Percentiles rank a stretch among this genome's conserved stretches.
Conservation (phyloP, 495 filamentous ascomycete species). For the Cladorrhinum samala region DNA sequence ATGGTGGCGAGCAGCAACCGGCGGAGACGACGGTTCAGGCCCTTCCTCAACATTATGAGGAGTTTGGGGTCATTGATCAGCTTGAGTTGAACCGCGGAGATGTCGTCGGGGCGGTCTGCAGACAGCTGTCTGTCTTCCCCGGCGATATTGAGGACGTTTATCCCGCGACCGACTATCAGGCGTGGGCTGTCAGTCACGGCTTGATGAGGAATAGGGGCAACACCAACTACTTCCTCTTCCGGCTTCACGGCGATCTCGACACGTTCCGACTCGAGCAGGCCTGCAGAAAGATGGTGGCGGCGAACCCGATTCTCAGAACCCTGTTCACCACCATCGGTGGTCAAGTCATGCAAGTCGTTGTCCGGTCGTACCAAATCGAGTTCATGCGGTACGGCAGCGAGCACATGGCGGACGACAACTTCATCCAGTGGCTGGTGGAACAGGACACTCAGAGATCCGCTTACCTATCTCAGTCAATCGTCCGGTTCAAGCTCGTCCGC, state of each 20-base stretch:
- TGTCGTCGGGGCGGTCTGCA: slow-evolving; percentile 5
- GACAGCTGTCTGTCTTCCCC: slow-evolving; percentile 5
- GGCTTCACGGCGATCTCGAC: slow-evolving; percentile 7
- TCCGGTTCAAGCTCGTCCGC: slow-evolving; percentile 8
- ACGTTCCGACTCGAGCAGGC: slow-evolving; percentile 10
- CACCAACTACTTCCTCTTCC: slow-evolving; percentile 15
- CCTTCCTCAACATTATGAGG: slow-evolving; percentile 1
- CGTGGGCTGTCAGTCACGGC: slow-evolving; percentile 7
- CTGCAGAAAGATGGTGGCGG: slow-evolving; percentile 7
- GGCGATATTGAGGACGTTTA: slow-evolving; percentile 10
- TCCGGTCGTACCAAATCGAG: slow-evolving; percentile 6
- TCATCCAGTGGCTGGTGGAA: slow-evolving; percentile 4
- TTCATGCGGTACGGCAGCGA: slow-evolving; percentile 9
- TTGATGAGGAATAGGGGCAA: slow-evolving; percentile 8
- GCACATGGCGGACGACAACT: slow-evolving; percentile 7
- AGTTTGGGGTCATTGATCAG: slow-evolving; percentile 2
- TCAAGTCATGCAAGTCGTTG: slow-evolving; percentile 9
- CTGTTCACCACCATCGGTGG: slow-evolving; percentile 7
- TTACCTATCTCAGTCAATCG: slow-evolving; percentile 5
- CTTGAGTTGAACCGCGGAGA: not conserved
- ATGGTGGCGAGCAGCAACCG: too few species aligned
- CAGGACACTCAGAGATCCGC: slow-evolving; percentile 8
- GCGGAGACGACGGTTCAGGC: too few species aligned
- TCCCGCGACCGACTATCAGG: slow-evolving; percentile 14
- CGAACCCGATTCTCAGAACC: slow-evolving; percentile 7